Percentiles rank a stretch among this genome's conserved stretches.
Evolutionary conservation across 306 rosid species (phyloP).

Genomic region (Vigna mungo): DNA sequence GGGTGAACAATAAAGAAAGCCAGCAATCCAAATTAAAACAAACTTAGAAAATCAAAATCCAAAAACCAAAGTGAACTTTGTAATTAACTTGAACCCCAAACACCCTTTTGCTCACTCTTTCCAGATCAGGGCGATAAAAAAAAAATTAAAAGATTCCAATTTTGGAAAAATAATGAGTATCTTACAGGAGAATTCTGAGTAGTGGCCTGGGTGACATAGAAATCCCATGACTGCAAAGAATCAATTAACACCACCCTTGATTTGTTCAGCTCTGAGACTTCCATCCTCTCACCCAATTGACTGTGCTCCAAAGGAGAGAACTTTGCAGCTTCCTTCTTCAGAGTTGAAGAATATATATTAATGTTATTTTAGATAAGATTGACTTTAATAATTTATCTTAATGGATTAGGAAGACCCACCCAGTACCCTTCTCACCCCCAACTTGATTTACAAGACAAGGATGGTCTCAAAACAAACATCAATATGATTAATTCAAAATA

Average conservation of each 20-base stretch:
- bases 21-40: constrained; percentile 6
- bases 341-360: not conserved
- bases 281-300: constrained; percentile 49
- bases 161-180: constrained; percentile 18
- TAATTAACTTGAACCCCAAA: constrained; percentile 1
- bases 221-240: constrained; percentile 80
- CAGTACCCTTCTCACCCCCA: not conserved
- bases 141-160: not conserved
- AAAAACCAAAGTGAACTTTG: not conserved
- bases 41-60: not conserved
- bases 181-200: constrained; percentile 70
- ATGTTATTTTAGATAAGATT: constrained; percentile 2
- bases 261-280: constrained; percentile 45
- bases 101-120: constrained; percentile 4
- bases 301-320: constrained; percentile 1
- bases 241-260: constrained; percentile 68
- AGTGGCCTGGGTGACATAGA: constrained; percentile 55
- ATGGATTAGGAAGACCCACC: constrained; percentile 36
- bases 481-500: too few relatives aligned
- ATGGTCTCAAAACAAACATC: too few relatives aligned
- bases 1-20: not conserved
- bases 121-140: not conserved
- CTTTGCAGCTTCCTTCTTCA: not conserved
- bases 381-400: constrained; percentile 26
- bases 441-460: too few relatives aligned